Base-by-base conservation (phyloP, 2,329 filamentous ascomycete species). In the Aureobasidium subglaciale region DNA sequence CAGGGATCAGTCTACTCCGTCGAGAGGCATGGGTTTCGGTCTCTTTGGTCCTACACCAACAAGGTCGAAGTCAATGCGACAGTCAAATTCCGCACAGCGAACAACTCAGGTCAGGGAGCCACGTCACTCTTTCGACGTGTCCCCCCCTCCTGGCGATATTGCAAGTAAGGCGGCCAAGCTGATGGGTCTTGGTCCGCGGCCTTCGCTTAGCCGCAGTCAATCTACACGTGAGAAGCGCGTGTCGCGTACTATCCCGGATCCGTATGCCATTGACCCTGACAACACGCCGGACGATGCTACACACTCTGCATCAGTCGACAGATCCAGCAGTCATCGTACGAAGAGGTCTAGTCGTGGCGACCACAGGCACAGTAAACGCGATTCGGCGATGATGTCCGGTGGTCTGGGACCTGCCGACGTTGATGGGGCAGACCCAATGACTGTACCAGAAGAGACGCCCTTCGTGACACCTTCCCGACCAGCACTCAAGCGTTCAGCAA, bases 191-290 rank as follows among this genome's bases (percentile, higher is more conserved):
- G 63, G 61, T 38, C 24, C 41, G 5, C 75, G 67, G 46, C 64
- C 64, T 16, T 63, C 68, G 2, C 57, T 69, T 59, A 71, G 69
- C 56, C 68, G 74, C 25, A 77, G 75, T 62, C 75, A 73, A 40
- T 74, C 75, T 11, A 75, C 74, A 48, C 75, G 73, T 59, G 74
- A 74, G 60, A 76, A 79, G 64, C 69, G 74, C 63, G 74, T 80
- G 67, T 78, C 79, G 55, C 82, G 72, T 69, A 62, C 67, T 59
- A 68, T 71, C 58, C 76, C 75, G 58, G 77, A 82, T 66, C 80
- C 85, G 58, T 85, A 86, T 71, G 75, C 82, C 24, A 74, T 84
- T 56, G 79, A 82, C 57, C 84, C 87, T 60, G 81, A 83, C 62
- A 69, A 75, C 55, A 73, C 70, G n/a, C 65, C 65, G 11, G 75